Conservation (phyloP, 2,329 filamentous ascomycete genomes). For the Drechslera avenae region DNA sequence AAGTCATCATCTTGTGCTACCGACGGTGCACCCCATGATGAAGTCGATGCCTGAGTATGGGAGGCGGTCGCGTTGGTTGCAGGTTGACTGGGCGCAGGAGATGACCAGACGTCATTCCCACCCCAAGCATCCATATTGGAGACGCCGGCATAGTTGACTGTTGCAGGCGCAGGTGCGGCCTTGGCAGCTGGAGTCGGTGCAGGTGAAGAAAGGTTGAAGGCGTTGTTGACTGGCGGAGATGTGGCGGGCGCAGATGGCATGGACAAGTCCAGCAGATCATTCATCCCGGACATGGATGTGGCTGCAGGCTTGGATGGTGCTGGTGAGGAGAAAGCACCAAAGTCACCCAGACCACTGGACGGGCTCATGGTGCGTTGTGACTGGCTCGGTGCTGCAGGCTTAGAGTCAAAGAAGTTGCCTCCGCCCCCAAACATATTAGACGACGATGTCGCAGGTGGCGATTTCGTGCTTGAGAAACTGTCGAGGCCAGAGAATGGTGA, state of each 20-base stretch:
- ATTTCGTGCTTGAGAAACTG: conserved; percentile 55
- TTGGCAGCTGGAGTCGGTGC: conserved; percentile 41
- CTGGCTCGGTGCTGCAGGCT: conserved; percentile 55
- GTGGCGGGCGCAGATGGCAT: conserved; percentile 42
- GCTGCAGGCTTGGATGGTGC: conserved; percentile 53
- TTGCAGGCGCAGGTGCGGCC: conserved; percentile 38
- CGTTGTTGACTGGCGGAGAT: conserved; percentile 61
- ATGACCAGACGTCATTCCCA: conserved; percentile 78
- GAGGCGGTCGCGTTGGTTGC: conserved; percentile 38
- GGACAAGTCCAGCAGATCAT: conserved; percentile 79
- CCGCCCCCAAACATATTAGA: conserved; percentile 63
- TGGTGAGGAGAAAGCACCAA: conserved; percentile 68
- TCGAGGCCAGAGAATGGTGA: conserved; percentile 68
- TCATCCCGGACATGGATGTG: conserved; percentile 62
- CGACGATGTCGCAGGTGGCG: conserved; percentile 51
- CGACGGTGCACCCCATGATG: conserved; percentile 59
- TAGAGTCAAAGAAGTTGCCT: conserved; percentile 81
- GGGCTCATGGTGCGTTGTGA: conserved; percentile 58
- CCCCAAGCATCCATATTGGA: conserved; percentile 79
- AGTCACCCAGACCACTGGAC: conserved; percentile 64
- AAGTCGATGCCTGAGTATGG: conserved; percentile 52
- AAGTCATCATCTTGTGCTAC: conserved; percentile 93
- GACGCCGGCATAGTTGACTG: conserved; percentile 51
- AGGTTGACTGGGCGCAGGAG: conserved; percentile 62
- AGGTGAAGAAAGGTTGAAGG: conserved; percentile 65